Evolutionary conservation across 2,329 filamentous ascomycete species (phyloP).

Genomic region (Albophoma yamanashiensis): DNA sequence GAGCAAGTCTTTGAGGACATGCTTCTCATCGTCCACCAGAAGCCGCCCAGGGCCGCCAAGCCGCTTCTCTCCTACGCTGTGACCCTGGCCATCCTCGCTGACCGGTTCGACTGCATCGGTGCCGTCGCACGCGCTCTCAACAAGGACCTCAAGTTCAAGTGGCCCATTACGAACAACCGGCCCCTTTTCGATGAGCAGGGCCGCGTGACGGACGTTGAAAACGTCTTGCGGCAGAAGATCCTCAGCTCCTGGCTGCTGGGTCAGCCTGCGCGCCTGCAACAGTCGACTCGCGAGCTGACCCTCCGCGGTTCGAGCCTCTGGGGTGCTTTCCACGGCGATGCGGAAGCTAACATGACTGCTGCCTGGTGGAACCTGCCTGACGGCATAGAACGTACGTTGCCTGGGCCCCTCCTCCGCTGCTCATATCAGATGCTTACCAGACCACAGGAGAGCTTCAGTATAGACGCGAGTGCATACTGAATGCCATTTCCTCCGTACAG

Average conservation of each 20-base stretch:
- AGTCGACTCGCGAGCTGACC: slow-evolving; percentile 55
- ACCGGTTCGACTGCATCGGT: slow-evolving; percentile 58
- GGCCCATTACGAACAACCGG: slow-evolving; percentile 35
- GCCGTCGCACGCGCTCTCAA: slow-evolving; percentile 44
- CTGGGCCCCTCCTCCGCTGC: not conserved
- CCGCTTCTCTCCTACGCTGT: slow-evolving; percentile 51
- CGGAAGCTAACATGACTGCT: slow-evolving; percentile 21
- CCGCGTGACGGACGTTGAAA: slow-evolving; percentile 40
- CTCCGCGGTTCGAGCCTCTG: slow-evolving; percentile 52
- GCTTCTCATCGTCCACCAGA: slow-evolving; percentile 52
- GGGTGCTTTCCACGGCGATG: slow-evolving; percentile 28
- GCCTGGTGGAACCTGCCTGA: slow-evolving; percentile 66
- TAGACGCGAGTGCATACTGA: slow-evolving; percentile 55
- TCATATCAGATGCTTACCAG: not conserved
- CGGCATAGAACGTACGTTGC: slow-evolving; percentile 50
- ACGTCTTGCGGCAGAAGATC: slow-evolving; percentile 58
- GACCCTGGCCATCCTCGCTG: slow-evolving; percentile 59
- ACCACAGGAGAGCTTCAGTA: slow-evolving; percentile 51
- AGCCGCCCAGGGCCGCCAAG: slow-evolving; percentile 23
- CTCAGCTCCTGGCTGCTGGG: slow-evolving; percentile 56
- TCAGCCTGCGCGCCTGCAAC: slow-evolving; percentile 47
- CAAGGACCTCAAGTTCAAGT: slow-evolving; percentile 39
- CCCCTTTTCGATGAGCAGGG: slow-evolving; percentile 25
- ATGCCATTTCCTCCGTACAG: slow-evolving; percentile 59
- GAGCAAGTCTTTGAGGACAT: slow-evolving; percentile 57